Base-by-base conservation (phyloP, 148 eudicot species). In the Fagopyrum tataricum region DNA sequence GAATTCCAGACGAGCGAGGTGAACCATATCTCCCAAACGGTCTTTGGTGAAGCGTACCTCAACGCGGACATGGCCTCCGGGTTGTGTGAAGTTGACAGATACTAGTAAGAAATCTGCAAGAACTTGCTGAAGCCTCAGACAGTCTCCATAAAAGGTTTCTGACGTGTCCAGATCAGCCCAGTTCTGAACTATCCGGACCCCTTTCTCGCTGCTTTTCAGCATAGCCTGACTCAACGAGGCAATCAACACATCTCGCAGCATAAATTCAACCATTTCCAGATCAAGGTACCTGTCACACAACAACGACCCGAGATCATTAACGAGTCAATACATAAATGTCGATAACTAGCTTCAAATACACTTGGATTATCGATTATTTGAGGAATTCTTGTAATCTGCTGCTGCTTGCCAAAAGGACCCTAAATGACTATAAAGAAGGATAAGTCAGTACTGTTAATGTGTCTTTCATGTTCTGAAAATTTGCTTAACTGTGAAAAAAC, bases 161-260 rank as follows among this genome's bases (percentile, higher is more conserved):
- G 74, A 76, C 78, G 81, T 44, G 70, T 76, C 76, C 15, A 75
- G 77, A 41, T 86, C 87, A 6, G 78, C 59, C 70, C 88, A 55
- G 42, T 84, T 74, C 46, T 88, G 88, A 6, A 81, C 76, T 70
- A 94, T 79, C 49, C 72, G 84, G 73, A 94, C 81, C 41, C 90
- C 93, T 84, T 91, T 91, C 20, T 75, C 87, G 0, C 76, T 87
- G 91, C 97, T 89, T 83, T 71, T 85, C 31, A 81, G 76, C 93
- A 89, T 89, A 18, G 86, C 89, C 82, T 94, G 97, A 87, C 98
- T 94, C 17, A 88, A 77, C 17, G 98, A 82, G 42, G 98, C 91
- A 51, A 83, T 78, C 75, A 88, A 75, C 11, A 94, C 87, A 21
- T 89, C 91, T 9, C 88, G 85, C 66, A 94, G 79, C 42, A 82